Conservation (phyloP, 164 flowering plant species). For the Nelumbo lutea region DNA sequence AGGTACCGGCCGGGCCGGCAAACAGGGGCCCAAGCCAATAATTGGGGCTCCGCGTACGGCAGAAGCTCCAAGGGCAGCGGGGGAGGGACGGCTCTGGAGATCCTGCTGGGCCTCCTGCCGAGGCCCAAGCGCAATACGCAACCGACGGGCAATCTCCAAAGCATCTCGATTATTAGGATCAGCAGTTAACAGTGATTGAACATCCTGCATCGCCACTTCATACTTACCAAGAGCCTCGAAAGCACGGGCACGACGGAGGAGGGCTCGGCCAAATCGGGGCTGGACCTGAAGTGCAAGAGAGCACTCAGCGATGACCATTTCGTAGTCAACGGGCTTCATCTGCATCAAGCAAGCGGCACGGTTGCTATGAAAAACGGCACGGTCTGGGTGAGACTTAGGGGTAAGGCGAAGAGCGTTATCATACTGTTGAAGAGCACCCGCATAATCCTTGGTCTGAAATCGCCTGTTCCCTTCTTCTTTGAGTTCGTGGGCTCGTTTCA, state of each 20-base stretch:
- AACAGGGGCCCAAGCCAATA: constrained; percentile 82
- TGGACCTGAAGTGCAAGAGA: constrained; percentile 77
- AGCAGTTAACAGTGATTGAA: constrained; percentile 47
- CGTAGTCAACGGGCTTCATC: constrained; percentile 89
- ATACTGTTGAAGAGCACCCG: constrained; percentile 79
- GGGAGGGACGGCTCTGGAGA: constrained; percentile 89
- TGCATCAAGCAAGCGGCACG: constrained; percentile 97
- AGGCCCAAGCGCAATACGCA: constrained; percentile 61
- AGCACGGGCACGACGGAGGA: constrained; percentile 83
- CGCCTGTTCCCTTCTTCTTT: constrained; percentile 93
- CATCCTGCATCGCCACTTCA: constrained; percentile 92
- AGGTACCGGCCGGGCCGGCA: constrained; percentile 74
- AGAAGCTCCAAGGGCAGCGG: constrained; percentile 98
- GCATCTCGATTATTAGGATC: constrained; percentile 81
- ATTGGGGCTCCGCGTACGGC: constrained; percentile 93
- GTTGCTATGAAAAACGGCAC: constrained; percentile 97
- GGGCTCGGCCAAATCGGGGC: constrained; percentile 75
- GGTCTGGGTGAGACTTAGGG: constrained; percentile 79
- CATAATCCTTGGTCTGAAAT: constrained; percentile 80
- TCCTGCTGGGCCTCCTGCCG: constrained; percentile 84
- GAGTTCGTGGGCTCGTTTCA: constrained; percentile 87
- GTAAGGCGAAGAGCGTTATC: constrained; percentile 78
- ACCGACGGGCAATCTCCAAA: constrained; percentile 62
- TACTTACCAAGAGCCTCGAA: constrained; percentile 76
- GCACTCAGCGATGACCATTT: constrained; percentile 81